These are phyloP conservation scores for Monosporascus sp. DNA, from an alignment of 2,329 filamentous ascomycete genomes.

Conservation along the genomic window DNA sequence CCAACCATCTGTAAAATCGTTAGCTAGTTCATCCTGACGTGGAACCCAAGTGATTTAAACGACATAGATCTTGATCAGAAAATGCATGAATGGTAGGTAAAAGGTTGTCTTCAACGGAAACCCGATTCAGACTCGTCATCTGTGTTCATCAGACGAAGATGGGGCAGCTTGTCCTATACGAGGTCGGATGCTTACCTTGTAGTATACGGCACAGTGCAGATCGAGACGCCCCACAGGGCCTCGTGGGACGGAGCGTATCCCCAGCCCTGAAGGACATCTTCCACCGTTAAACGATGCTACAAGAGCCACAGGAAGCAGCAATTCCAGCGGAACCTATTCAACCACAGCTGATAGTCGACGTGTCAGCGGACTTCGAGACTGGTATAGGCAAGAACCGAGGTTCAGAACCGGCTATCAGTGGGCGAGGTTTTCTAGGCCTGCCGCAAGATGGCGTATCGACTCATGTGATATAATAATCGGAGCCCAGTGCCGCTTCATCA, in stretches of 20 bases:
- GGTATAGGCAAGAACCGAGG: background rate
- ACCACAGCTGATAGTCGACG: background rate
- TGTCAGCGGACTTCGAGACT: background rate
- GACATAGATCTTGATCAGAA: conserved; percentile 14
- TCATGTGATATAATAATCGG: conserved; percentile 67
- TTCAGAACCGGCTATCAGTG: conserved; percentile 60
- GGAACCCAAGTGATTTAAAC: conserved; percentile 3
- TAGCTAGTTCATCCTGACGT: background rate
- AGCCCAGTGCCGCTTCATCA: conserved; percentile 98
- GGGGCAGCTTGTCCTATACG: conserved; percentile 5
- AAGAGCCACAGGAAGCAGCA: too few relatives aligned
- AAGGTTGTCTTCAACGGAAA: conserved; percentile 56
- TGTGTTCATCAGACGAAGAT: conserved; percentile 40
- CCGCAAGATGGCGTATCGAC: conserved; percentile 86
- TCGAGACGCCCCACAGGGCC: too few relatives aligned
- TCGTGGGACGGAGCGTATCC: too few relatives aligned
- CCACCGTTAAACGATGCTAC: too few relatives aligned
- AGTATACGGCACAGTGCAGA: too few relatives aligned
- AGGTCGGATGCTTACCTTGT: background rate
- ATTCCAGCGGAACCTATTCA: background rate
- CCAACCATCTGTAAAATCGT: background rate
- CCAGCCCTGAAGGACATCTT: too few relatives aligned
- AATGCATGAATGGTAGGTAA: conserved; percentile 56
- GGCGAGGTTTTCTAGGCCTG: conserved; percentile 99
- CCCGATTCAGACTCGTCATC: conserved; percentile 63